Percentiles rank a stretch among this genome's conserved stretches.
These are phyloP conservation scores for Aspergillus panamensis DNA, from an alignment of 495 filamentous ascomycete genomes.

Conservation along the genomic window DNA sequence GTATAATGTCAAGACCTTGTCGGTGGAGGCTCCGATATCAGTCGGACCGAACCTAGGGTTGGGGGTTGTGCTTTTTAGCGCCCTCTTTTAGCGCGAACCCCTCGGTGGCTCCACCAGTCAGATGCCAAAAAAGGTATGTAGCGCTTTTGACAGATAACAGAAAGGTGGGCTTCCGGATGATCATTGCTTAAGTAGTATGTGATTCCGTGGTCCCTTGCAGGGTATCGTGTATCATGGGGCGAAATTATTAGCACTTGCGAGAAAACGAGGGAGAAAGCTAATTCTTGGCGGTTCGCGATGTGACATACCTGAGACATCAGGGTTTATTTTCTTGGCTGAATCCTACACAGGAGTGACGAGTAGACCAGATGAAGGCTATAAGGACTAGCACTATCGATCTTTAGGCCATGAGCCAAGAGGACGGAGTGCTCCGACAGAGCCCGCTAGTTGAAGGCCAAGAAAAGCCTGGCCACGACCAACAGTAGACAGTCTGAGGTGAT, in stretches of 20 bases:
- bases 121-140: not conserved
- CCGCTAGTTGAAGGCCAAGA: not conserved
- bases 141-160: not conserved
- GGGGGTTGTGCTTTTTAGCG: not conserved
- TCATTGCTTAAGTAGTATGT: not conserved
- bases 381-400: not conserved
- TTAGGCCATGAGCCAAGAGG: not conserved
- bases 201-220: too few relatives aligned
- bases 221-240: too few relatives aligned
- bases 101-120: not conserved
- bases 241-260: not conserved
- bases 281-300: not conserved
- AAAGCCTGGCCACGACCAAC: not conserved
- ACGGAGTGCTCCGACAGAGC: not conserved
- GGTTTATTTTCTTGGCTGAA: not conserved
- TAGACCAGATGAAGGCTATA: too few relatives aligned
- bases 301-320: not conserved
- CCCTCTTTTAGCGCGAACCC: not conserved
- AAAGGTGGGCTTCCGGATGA: not conserved
- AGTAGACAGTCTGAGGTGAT: too few relatives aligned
- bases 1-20: not conserved
- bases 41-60: not conserved
- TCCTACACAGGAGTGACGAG: too few relatives aligned
- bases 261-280: not conserved
- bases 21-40: not conserved